Conservation (phyloP, 148 eudicot genomes). For the Rhododendron molle region DNA sequence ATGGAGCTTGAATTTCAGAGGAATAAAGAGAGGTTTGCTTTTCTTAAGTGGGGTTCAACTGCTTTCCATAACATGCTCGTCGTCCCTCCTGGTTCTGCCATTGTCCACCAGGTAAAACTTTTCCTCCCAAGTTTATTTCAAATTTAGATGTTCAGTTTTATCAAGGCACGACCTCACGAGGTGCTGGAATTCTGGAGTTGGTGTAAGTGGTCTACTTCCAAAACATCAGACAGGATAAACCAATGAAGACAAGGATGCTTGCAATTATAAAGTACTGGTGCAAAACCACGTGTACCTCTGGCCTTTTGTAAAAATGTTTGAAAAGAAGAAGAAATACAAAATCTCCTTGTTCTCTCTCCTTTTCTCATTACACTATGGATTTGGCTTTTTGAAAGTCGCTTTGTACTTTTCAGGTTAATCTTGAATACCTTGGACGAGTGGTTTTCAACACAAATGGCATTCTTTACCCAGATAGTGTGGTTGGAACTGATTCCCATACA, state of each 20-base stretch:
- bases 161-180: background rate
- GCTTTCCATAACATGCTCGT: conserved; percentile 98
- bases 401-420: conserved; percentile 61
- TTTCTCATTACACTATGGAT: background rate
- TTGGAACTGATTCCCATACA: conserved; percentile 98
- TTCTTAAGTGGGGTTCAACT: conserved; percentile 95
- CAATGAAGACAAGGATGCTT: background rate
- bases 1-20: conserved; percentile 88
- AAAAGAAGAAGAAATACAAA: background rate
- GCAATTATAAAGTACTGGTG: too few species aligned
- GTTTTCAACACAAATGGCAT: conserved; percentile 87
- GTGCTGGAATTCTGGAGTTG: background rate
- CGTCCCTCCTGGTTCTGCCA: conserved; percentile 99
- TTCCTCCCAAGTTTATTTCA: conserved; percentile 28
- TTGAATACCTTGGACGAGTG: conserved; percentile 96
- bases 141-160: conserved; percentile 44
- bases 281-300: background rate
- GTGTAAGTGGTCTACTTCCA: background rate
- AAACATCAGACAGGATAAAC: background rate
- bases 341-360: background rate
- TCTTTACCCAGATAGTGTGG: conserved; percentile 98
- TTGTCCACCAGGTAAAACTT: conserved; percentile 84
- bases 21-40: conserved; percentile 89
- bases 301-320: background rate
- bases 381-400: background rate